Evolutionary conservation across 257 asterid genomes (phyloP).

Genomic region (Nicotiana otophora): DNA sequence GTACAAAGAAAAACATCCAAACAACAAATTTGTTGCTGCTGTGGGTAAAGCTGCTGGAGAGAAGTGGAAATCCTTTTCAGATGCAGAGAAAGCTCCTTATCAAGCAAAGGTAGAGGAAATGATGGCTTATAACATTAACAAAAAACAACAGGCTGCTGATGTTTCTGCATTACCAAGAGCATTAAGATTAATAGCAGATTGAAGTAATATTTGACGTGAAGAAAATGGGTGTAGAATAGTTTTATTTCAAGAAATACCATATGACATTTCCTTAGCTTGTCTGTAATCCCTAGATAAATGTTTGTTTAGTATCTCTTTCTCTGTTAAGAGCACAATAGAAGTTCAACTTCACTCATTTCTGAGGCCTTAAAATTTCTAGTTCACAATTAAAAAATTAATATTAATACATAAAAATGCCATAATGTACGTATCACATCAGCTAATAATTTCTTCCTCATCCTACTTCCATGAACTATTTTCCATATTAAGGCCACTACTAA

Average conservation of each 20-base stretch:
- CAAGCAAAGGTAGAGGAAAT: slow-evolving; percentile 62
- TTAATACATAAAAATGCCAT: no score
- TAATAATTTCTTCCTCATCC: no score
- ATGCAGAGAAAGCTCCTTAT: slow-evolving; percentile 68
- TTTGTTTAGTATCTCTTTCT: no score
- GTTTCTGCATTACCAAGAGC: not conserved
- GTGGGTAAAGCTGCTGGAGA: slow-evolving; percentile 80
- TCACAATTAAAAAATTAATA: no score
- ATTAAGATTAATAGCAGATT: not conserved
- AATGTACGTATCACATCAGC: no score
- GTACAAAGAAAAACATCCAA: slow-evolving; percentile 1
- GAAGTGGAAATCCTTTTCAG: slow-evolving; percentile 64
- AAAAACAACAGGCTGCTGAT: slow-evolving; percentile 18
- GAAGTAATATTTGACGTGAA: no score
- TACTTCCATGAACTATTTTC: no score
- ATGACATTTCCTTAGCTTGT: not conserved
- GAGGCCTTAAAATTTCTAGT: no score
- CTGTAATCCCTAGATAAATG: not conserved
- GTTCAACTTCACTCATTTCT: no score
- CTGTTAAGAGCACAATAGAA: not conserved
- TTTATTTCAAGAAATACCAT: no score
- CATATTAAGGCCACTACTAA: no score
- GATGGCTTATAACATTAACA: slow-evolving; percentile 78
- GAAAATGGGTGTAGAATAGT: no score
- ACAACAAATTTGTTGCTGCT: slow-evolving; percentile 3